Conservation (phyloP, 202 grass and related monocot species). For the Setaria viridis region DNA sequence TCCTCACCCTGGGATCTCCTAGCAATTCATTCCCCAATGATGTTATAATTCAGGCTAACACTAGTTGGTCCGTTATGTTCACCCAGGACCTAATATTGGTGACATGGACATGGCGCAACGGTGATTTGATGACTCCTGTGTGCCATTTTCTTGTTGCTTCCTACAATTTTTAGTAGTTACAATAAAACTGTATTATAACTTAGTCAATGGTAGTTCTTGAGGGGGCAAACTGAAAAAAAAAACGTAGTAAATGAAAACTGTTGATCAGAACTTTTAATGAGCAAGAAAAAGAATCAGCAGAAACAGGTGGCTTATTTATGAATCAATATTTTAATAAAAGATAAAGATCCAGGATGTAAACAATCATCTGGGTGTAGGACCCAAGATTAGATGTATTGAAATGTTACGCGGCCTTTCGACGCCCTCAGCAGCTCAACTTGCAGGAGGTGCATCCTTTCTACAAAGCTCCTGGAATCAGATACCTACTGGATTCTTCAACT, state of each 20-base stretch:
- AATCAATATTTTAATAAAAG: slow-evolving; percentile 11
- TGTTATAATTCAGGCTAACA: not conserved
- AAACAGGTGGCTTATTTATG: slow-evolving; percentile 16
- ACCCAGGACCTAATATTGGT: not conserved
- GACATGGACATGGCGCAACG: not conserved
- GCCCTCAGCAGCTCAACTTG: slow-evolving; percentile 34
- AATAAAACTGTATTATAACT: not conserved
- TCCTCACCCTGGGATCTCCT: not conserved
- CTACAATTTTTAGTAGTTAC: not conserved
- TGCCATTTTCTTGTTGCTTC: slow-evolving; percentile 1
- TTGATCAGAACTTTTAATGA: not conserved
- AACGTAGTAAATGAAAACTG: not conserved
- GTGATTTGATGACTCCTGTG: not conserved
- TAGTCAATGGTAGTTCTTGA: not conserved
- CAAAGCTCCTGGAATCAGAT: slow-evolving; percentile 54
- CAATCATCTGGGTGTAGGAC: slow-evolving; percentile 1
- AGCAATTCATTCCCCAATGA: not conserved
- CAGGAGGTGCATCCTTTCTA: slow-evolving; percentile 26
- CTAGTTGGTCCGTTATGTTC: not conserved
- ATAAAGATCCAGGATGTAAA: slow-evolving; percentile 4
- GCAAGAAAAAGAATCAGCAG: not conserved
- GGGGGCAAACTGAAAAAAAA: not conserved
- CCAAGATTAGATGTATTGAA: slow-evolving; percentile 36
- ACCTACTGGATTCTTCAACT: slow-evolving; percentile 51
- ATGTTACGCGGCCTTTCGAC: slow-evolving; percentile 53